These are phyloP conservation scores for Fomitopsis schrenkii DNA, from an alignment of 1,284 basidiomycete species.

Conservation along the genomic window DNA sequence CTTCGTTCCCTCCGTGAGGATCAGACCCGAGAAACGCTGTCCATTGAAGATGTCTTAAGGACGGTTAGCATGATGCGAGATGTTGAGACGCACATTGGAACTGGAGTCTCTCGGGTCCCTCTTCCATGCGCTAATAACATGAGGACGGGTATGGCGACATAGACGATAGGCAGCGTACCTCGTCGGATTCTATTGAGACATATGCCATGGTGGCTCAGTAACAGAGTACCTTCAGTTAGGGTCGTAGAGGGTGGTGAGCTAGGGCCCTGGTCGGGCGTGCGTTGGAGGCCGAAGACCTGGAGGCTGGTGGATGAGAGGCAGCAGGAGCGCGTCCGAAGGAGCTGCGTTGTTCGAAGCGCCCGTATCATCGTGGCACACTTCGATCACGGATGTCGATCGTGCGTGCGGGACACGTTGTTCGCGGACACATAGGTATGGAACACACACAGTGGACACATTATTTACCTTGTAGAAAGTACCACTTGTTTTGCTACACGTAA, in stretches of 20 bases:
- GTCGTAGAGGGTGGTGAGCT: not conserved
- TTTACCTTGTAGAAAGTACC: too few species aligned
- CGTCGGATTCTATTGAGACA: conserved; percentile 30
- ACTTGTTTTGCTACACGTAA: not conserved
- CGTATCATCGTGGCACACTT: not conserved
- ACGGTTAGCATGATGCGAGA: not conserved
- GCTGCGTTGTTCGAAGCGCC: not conserved
- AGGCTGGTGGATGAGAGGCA: not conserved
- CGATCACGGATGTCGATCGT: not conserved
- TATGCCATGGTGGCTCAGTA: conserved; percentile 21
- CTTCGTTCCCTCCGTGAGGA: conserved; percentile 17
- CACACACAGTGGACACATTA: too few species aligned
- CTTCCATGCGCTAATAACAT: conserved; percentile 28
- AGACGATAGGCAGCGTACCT: conserved; percentile 15
- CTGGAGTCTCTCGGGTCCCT: conserved; percentile 29
- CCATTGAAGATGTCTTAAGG: not conserved
- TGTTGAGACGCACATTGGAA: conserved; percentile 24
- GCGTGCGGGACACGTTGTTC: not conserved
- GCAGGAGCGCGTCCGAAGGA: not conserved
- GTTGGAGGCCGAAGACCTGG: not conserved
- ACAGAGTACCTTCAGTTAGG: not conserved
- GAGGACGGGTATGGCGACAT: not conserved
- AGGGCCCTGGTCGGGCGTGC: not conserved
- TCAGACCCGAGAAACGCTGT: conserved; percentile 27
- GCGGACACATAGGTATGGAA: not conserved